Conservation (phyloP, 2,329 filamentous ascomycete species). For the Aureobasidium namibiae region DNA sequence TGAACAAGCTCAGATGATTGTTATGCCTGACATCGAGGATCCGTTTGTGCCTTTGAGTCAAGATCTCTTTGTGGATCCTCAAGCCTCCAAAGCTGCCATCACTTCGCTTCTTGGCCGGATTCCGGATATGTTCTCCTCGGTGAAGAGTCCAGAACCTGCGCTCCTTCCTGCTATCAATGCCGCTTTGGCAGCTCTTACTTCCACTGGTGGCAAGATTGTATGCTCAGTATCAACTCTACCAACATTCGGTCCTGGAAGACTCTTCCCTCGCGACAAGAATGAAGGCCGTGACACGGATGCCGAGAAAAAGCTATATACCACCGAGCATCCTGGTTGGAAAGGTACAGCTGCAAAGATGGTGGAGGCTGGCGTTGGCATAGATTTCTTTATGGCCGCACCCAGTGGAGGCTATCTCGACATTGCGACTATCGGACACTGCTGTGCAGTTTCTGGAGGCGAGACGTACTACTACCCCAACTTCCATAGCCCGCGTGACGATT, state of each 20-base stretch:
- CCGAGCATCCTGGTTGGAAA: constrained; percentile 81
- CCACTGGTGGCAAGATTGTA: constrained; percentile 85
- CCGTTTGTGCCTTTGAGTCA: constrained; percentile 89
- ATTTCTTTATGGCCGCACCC: constrained; percentile 91
- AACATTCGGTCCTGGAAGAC: constrained; percentile 79
- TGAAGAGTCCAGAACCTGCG: constrained; percentile 87
- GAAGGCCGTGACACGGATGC: constrained; percentile 85
- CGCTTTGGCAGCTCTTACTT: constrained; percentile 71
- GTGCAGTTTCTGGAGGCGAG: constrained; percentile 86
- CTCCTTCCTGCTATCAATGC: constrained; percentile 78
- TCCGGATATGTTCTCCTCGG: constrained; percentile 74
- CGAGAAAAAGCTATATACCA: constrained; percentile 85
- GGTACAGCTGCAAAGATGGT: constrained; percentile 84
- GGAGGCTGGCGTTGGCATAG: constrained; percentile 74
- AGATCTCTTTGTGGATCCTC: constrained; percentile 88
- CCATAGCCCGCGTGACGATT: constrained; percentile 72
- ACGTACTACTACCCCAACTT: constrained; percentile 97
- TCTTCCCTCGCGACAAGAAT: constrained; percentile 80
- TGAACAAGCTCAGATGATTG: constrained; percentile 91
- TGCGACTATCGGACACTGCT: constrained; percentile 61
- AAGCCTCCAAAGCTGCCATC: constrained; percentile 81
- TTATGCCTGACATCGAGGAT: constrained; percentile 95
- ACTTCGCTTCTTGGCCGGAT: constrained; percentile 76
- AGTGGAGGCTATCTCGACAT: constrained; percentile 88
- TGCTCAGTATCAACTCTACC: constrained; percentile 82